Percentiles rank a stretch among this genome's conserved stretches.
These are phyloP conservation scores for Jacaranda copaia DNA, from an alignment of 257 asterid species.

Conservation along the genomic window DNA sequence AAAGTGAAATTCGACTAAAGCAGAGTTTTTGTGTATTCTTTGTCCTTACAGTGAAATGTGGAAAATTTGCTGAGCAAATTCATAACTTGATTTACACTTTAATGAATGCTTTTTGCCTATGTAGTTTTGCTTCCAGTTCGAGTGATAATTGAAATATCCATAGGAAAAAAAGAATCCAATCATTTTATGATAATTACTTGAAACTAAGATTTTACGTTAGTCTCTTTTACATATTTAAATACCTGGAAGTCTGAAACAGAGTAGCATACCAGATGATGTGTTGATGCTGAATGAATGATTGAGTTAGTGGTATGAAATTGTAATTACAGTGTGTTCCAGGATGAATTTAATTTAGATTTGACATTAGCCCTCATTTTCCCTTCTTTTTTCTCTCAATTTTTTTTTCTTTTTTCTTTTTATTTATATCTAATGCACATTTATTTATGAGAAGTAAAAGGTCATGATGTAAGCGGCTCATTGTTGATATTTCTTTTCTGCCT, in stretches of 20 bases:
- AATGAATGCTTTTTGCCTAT: not conserved
- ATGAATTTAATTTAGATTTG: not conserved
- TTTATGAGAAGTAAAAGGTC: not conserved
- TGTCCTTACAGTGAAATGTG: conserved; percentile 11
- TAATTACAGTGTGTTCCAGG: not conserved
- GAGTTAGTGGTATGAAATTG: not conserved
- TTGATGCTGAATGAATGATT: conserved; percentile 24
- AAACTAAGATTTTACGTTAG: not conserved
- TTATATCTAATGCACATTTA: not conserved
- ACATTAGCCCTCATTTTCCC: not conserved
- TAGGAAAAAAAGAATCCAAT: not conserved
- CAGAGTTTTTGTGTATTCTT: conserved; percentile 8
- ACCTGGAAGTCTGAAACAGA: conserved; percentile 5
- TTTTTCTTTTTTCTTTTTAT: not conserved
- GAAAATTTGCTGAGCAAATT: conserved; percentile 19
- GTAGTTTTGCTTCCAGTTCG: not conserved
- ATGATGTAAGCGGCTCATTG: not conserved
- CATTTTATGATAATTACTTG: not conserved
- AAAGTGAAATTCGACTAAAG: conserved; percentile 25
- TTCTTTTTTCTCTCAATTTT: too few species aligned
- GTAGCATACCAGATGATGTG: not conserved
- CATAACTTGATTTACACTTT: not conserved
- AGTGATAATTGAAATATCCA: not conserved
- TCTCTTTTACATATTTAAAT: not conserved
- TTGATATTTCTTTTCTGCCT: conserved; percentile 11